Percentiles rank a stretch among this genome's conserved stretches.
Conservation (phyloP, 2,329 filamentous ascomycete species). For the Beauveria pseudobassiana region DNA sequence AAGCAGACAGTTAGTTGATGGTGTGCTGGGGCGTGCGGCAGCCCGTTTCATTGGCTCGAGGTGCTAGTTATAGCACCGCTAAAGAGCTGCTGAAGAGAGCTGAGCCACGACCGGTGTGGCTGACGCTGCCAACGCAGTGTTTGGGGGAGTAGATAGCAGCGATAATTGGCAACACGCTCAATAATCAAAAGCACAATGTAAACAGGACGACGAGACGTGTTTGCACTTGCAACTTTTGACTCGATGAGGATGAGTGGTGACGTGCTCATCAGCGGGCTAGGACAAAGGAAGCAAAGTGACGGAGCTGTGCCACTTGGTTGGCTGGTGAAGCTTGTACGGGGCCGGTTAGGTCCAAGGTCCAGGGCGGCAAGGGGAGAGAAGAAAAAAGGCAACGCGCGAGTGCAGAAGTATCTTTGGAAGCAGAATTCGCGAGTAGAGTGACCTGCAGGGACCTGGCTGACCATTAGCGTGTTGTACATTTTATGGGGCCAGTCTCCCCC, state of each 20-base stretch:
- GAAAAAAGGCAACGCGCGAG: not conserved
- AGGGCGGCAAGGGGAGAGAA: not conserved
- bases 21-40: not conserved
- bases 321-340: not conserved
- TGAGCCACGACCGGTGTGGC: not conserved
- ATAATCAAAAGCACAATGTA: not conserved
- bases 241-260: not conserved
- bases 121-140: no score
- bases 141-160: not conserved
- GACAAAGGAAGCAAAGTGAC: not conserved
- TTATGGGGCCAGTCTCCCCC: not conserved
- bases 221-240: not conserved
- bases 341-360: no score
- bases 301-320: no score
- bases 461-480: conserved; percentile 13
- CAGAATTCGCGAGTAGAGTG: not conserved
- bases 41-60: not conserved
- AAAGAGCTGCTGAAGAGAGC: not conserved
- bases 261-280: conserved; percentile 5
- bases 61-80: not conserved
- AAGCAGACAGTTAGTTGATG: not conserved
- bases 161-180: not conserved
- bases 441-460: conserved; percentile 7
- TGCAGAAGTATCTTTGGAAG: conserved; percentile 7
- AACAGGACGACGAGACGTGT: not conserved